Evolutionary conservation across 306 rosid genomes (phyloP), one percentile per base, ranked within the genome.

Genomic region (Begonia loranthoides): DNA sequence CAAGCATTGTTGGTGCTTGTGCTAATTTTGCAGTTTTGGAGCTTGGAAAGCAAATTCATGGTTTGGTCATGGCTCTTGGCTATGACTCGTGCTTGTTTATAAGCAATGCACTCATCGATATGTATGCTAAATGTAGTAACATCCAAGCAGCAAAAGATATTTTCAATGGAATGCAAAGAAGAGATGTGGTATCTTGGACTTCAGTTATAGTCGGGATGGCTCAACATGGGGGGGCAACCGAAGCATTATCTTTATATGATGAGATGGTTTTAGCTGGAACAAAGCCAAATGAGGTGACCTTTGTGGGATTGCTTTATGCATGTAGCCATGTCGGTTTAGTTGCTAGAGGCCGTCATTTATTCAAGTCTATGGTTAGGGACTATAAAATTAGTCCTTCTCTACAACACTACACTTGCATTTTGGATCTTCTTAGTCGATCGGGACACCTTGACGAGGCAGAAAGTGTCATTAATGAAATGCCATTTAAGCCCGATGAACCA

Each of bases 101-200:
- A 50, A 79, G 97, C 56, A 89, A 89, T 60, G 81, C 95, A 2
- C 73, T 89, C 21, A 73, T 89, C 16, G 95, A 82, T 68, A 84
- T 84, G 95, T 84, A 89, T 58, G 93, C 95, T 6, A 84, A 79
- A 74, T 84, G 97, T 53, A 84, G 95, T 47, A 87, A 89, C 34
- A 68, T 89, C 58, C 64, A 60, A 46, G 74, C 87, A 24, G 90
- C 94, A 1, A 82, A 72, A 51, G 69, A 60, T 45, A 68, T 89
- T 10, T 84, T 89, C 51, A 22, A 38, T 58, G 16, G 57, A 52
- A 81, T 89, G 74, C 56, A 60, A 11, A 69, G 63, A 64, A 84
- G 68, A 58, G 94, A 82, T 58, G 87, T 84, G 0, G 70, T 89
- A 62, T 84, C 97, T 55, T 89, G 97, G 97, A 89, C 95, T 60